Evolutionary conservation across 2,329 filamentous ascomycete species (phyloP).

Genomic region (Pseudopyricularia cyperi): DNA sequence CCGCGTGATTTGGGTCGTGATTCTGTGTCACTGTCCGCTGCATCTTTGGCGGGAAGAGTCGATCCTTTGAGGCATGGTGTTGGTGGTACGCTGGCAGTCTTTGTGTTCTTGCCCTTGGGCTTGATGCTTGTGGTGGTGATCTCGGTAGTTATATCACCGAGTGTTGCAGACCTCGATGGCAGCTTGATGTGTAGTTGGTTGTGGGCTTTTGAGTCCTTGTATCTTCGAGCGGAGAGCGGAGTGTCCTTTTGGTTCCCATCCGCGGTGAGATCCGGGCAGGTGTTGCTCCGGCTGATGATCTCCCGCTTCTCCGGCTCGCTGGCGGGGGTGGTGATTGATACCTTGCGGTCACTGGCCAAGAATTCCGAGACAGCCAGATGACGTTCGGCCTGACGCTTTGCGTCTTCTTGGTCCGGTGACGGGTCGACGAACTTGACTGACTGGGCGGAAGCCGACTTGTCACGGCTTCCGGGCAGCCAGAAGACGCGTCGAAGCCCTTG

Average conservation of each 20-base stretch:
- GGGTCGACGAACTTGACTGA: slow-evolving; percentile 1
- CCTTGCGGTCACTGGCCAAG: neutral
- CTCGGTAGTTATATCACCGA: neutral
- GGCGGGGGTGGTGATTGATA: neutral
- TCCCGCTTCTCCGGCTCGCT: neutral
- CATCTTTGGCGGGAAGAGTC: neutral
- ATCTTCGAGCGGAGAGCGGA: neutral
- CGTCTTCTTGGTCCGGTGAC: neutral
- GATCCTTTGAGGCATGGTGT: neutral
- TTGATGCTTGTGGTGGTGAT: neutral
- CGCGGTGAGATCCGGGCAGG: neutral
- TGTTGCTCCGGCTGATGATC: neutral
- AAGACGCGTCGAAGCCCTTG: neutral
- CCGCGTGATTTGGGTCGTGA: neutral
- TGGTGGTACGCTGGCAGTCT: neutral
- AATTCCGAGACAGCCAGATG: neutral
- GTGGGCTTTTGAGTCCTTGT: neutral
- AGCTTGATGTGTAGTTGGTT: neutral
- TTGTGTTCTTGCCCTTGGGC: neutral
- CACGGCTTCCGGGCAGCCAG: neutral
- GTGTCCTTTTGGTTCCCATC: neutral
- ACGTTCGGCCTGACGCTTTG: neutral
- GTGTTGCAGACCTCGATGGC: neutral
- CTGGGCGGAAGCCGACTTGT: neutral
- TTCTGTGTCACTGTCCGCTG: neutral